A percentile compares a stretch with the other conserved stretches of the same genome.
phyloP scores from a whole-genome alignment of 371 early-diverging fungal genomes.

The Mucor circinelloides region DNA sequence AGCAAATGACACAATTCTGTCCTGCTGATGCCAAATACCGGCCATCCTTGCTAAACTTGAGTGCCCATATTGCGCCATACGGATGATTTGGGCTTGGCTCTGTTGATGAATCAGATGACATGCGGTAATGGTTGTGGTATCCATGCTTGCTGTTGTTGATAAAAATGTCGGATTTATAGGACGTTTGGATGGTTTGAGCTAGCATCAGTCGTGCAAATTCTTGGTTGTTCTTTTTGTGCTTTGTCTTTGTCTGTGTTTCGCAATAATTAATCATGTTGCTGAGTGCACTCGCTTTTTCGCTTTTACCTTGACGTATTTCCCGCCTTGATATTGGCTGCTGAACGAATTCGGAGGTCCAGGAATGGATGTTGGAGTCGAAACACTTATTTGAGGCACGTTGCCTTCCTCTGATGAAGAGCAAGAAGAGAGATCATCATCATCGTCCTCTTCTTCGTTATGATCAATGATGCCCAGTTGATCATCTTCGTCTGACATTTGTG shows the following conservation, averaged over 20 bases:
- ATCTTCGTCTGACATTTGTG: background rate
- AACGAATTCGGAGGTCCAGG: background rate
- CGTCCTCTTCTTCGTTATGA: conserved; percentile 14
- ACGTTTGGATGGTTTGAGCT: conserved; percentile 34
- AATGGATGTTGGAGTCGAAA: background rate
- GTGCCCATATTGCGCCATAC: conserved; percentile 45
- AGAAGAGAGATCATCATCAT: background rate
- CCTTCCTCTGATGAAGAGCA: background rate
- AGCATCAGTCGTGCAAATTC: conserved; percentile 34
- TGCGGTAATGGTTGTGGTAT: background rate
- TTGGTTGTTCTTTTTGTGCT: conserved; percentile 25
- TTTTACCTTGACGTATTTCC: conserved; percentile 12
- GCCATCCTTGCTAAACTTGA: conserved; percentile 79
- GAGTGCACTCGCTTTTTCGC: background rate
- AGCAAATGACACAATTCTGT: conserved; percentile 69
- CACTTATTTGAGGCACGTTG: conserved; percentile 9
- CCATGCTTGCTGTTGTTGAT: background rate
- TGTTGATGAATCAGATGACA: background rate
- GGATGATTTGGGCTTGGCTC: conserved; percentile 16
- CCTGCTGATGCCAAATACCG: conserved; percentile 79
- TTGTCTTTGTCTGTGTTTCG: conserved; percentile 16
- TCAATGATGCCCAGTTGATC: conserved; percentile 3
- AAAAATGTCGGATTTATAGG: background rate
- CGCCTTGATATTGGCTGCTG: background rate
- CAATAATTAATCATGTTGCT: background rate